Evolutionary conservation across 768 basidiomycete genomes (phyloP), one percentile per base, ranked within the genome.

Genomic region (Xerocomellus dryophilus): DNA sequence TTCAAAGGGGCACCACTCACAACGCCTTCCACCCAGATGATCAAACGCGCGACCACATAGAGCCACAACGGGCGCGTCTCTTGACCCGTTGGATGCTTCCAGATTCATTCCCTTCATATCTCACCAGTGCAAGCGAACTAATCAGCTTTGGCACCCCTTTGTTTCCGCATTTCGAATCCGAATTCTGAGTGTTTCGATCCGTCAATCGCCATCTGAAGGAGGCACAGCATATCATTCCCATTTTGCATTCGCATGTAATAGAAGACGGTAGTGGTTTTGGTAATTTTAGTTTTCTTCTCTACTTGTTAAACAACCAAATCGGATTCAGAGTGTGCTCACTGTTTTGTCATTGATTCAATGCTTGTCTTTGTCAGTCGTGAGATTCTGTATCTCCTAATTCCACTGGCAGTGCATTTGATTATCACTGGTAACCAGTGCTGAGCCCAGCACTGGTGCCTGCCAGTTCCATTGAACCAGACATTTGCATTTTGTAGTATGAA

Each of bases 1-100:
- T 32, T 7, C 10, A n/a, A 36, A 1, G 7, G 38, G 11, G 25
- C 2, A 5, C 7, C 10, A 14, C 7, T 56, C 40, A 50, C 10
- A 35, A 25, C 11, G 12, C 35, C 39, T 56, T 48, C 14, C 32
- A 36, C 20, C 55, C 48, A 92, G 90, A 86, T 87, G 84, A 81
- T 90, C 62, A 92, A 88, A 74, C 76, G 76, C 23, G 90, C 90
- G 39, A 90, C 89, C 34, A 81, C 82, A 77, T 89, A 84, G 74
- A 81, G 62, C 43, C 17, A 29, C 45, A 31, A 51, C 17, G 49
- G 18, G 15, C 41, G 27, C 45, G 46, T 55, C 54, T 61, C 57
- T 50, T 59, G 48, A 57, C 51, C 54, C 51, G 63, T 59, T 57
- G 59, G 61, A 67, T 54, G 51, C 56, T 73, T 62, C 58, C 61